Evolutionary conservation across 768 basidiomycete species (phyloP).

Genomic region (Collybiopsis confluens): DNA sequence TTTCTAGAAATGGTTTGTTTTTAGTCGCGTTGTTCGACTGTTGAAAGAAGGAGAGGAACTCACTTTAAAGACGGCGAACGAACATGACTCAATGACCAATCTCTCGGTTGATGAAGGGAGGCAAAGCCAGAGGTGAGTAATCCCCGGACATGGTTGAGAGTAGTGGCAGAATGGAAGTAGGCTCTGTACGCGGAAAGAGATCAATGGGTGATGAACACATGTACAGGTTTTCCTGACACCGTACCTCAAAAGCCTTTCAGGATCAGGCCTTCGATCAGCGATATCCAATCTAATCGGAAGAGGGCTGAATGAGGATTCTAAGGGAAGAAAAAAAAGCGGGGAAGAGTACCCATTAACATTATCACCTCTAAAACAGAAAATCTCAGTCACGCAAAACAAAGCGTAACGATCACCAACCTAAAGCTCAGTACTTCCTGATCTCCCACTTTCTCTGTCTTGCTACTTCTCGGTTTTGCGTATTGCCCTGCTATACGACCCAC

Average conservation of each 20-base stretch:
- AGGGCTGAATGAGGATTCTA: slow-evolving; percentile 3
- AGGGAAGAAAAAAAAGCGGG: not conserved
- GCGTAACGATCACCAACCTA: slow-evolving; percentile 46
- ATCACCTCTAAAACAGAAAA: slow-evolving; percentile 59
- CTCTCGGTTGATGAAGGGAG: slow-evolving; percentile 82
- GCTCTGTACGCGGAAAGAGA: slow-evolving; percentile 66
- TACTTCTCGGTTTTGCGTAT: slow-evolving; percentile 92
- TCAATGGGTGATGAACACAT: too few relatives aligned
- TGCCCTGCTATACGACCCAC: slow-evolving; percentile 94
- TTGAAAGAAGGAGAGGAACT: slow-evolving; percentile 17
- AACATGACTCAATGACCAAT: slow-evolving; percentile 92
- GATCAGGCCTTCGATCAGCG: slow-evolving; percentile 83
- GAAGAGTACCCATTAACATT: slow-evolving; percentile 80
- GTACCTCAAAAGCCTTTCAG: slow-evolving; percentile 77
- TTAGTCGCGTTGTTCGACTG: too few relatives aligned
- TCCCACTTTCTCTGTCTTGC: slow-evolving; percentile 71
- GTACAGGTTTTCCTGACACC: too few relatives aligned
- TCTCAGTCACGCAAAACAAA: not conserved
- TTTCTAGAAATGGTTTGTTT: too few relatives aligned
- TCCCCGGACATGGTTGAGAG: slow-evolving; percentile 87
- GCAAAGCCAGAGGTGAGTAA: slow-evolving; percentile 92
- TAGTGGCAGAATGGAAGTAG: slow-evolving; percentile 94
- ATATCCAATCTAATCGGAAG: slow-evolving; percentile 49
- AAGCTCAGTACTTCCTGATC: slow-evolving; percentile 81
- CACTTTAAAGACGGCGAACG: slow-evolving; percentile 74